Conservation (phyloP, 2,329 filamentous ascomycete species). For the Neopestalotiopsis rosae region DNA sequence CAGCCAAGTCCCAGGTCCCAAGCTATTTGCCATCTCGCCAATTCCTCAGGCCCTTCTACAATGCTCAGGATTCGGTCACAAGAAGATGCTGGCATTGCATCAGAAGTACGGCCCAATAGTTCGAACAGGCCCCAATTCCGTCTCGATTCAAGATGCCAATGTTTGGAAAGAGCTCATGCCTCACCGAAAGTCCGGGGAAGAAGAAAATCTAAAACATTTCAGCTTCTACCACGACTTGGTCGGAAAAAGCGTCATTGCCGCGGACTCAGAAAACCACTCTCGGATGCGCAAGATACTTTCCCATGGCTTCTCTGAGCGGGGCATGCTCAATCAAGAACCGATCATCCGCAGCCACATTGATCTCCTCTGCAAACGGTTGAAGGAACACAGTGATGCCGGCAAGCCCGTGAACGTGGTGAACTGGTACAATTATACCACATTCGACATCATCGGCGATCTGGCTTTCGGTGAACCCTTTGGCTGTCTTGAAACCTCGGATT, state of each 20-base stretch:
- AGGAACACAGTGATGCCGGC: conserved; percentile 4
- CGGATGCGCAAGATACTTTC: conserved; percentile 20
- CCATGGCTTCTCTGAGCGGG: conserved; percentile 26
- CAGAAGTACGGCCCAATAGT: neutral
- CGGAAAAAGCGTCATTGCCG: neutral
- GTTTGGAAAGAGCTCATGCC: neutral
- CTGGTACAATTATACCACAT: conserved; percentile 28
- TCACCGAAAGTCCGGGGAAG: neutral
- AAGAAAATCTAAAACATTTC: neutral
- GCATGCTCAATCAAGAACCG: conserved; percentile 27
- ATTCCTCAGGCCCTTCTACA: neutral
- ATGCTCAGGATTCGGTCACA: neutral
- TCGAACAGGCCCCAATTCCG: neutral
- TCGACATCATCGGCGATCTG: conserved; percentile 29
- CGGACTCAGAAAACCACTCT: neutral
- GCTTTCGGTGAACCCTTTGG: conserved; percentile 25
- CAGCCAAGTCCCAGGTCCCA: neutral
- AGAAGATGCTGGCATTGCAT: neutral
- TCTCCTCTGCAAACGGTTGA: conserved; percentile 23
- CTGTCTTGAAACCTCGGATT: conserved; percentile 21
- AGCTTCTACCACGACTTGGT: too few species aligned
- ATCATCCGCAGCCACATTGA: conserved; percentile 27
- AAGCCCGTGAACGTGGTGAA: conserved; percentile 19
- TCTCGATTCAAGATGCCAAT: neutral
- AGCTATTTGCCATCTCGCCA: neutral